Evolutionary conservation across 2,329 filamentous ascomycete species (phyloP), one percentile per base, ranked within the genome.

Genomic region (Colletotrichum liriopes): DNA sequence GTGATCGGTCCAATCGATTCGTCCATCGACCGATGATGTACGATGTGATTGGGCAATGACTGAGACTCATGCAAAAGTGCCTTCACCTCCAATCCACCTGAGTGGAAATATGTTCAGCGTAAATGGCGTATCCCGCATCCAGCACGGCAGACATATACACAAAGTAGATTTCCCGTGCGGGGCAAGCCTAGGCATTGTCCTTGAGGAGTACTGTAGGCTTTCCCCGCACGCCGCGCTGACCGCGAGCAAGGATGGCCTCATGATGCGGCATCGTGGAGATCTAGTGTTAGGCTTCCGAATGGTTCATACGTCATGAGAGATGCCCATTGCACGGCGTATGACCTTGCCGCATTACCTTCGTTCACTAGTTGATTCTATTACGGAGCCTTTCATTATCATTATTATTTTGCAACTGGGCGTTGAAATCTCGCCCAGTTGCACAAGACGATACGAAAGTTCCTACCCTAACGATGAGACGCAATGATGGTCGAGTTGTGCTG

Each of bases 141-240:
- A 8, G 41, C 23, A 11, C 35, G 32, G 18, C 20, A 64, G 29
- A 67, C 54, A 6, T 6, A 16, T 29, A 20, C 23, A 37, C 37
- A 32, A 41, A 41, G 55, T 41, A 49, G 29, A 43, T 5, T 39
- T 60, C 41, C n/a, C 20, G 3, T 35, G n/a, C 12, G 55, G 55
- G 35, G n/a, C 35, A 41, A 37, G n/a, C n/a, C 35, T 64, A 52
- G 69, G 29, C 37, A 47, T 45, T 45, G 37, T 41, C 26, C 45
- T n/a, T 7, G 23, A 32, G 18, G 23, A 8, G 12, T 32, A 26
- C 23, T 26, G 23, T 26, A 12, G 20, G 32, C 47, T 14, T 72
- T 72, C 70, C 65, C 70, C 70, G 70, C 66, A 70, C 60, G 54
- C 41, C 54, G 51, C 66, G 52, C 39, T 69, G 52, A 29, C 52